Evolutionary conservation across 2,329 filamentous ascomycete species (phyloP).

Genomic region (Phyllosticta paracitricarpa): DNA sequence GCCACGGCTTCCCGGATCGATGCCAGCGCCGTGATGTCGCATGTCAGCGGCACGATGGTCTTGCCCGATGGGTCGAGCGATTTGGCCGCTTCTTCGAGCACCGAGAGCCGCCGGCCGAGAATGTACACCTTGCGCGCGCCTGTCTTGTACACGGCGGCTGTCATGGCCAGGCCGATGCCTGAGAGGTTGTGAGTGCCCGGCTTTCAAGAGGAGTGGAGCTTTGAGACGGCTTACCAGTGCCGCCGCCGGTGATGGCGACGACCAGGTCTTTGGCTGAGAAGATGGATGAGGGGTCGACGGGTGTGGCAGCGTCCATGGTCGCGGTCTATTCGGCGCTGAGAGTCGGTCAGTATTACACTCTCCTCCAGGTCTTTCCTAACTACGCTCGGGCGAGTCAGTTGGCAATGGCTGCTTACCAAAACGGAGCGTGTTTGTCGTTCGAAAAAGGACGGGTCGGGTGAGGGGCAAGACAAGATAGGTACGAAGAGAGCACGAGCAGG

Average conservation of each 20-base stretch:
- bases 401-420: too few relatives aligned
- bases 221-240: slow-evolving; percentile 24
- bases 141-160: slow-evolving; percentile 31
- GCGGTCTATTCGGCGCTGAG: neutral
- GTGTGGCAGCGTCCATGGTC: slow-evolving; percentile 27
- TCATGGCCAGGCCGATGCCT: slow-evolving; percentile 32
- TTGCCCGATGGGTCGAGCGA: slow-evolving; percentile 18
- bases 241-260: slow-evolving; percentile 33
- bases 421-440: too few relatives aligned
- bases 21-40: slow-evolving; percentile 33
- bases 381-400: neutral
- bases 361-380: neutral
- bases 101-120: slow-evolving; percentile 33
- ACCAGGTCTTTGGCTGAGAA: slow-evolving; percentile 32
- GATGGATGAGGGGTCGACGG: slow-evolving; percentile 24
- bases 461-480: too few relatives aligned
- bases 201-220: slow-evolving; percentile 1
- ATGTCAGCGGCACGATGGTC: slow-evolving; percentile 31
- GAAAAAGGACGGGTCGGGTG: too few relatives aligned
- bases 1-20: slow-evolving; percentile 33
- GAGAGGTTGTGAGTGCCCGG: slow-evolving; percentile 17
- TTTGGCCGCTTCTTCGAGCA: slow-evolving; percentile 31
- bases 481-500: neutral
- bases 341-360: neutral
- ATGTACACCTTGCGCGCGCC: slow-evolving; percentile 36